Base-by-base conservation (phyloP, 2,329 filamentous ascomycete genomes). In the Torrubiellomyces zombiae region DNA sequence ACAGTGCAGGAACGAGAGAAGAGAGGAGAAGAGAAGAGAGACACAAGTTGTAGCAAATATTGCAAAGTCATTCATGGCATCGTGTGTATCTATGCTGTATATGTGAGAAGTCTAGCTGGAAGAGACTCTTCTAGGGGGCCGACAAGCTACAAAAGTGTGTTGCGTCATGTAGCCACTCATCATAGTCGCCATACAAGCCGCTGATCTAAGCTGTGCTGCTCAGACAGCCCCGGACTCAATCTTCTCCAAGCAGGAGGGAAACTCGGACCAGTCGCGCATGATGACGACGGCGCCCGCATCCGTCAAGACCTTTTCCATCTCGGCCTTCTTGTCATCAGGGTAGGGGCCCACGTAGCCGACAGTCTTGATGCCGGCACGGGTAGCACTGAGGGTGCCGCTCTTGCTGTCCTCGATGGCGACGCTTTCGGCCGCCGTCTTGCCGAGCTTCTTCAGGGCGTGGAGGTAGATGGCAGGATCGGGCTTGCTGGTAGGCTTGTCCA, bases 391-490 rank as follows among this genome's bases (percentile, higher is more conserved):
- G 21, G 79, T 78, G 32, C 83, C 83, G 38, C 75, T 82, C 65
- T 79, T 81, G 61, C 74, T 81, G 59, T 93, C 83, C 61, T 93
- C 83, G 30, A 93, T 68, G 14, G 83, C 78, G 16, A 93, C 63
- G 36, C 67, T 73, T 60, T 91, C 75, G 23, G 58, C 57, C 2
- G 80, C 58, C 40, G 64, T 67, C 53, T 76, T 76, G 32, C 75
- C 75, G 25, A 91, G 63, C 45, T 68, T 56, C 53, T 82, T 56
- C 45, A 83, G 67, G 13, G 83, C 78, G 48, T 75, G 66, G 35
- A 82, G 54, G 58, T 93, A 93, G 53, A 93, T 76, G 37, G 80
- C 79, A 11, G 85, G 83, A 53, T 92, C 79, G 10, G 83, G 83
- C 67, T 93, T 93, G 51, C 72, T 79, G 28, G 80, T 85, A n/a